Conservation (phyloP, 2,329 filamentous ascomycete species). For the Cladobotryum mycophilum region DNA sequence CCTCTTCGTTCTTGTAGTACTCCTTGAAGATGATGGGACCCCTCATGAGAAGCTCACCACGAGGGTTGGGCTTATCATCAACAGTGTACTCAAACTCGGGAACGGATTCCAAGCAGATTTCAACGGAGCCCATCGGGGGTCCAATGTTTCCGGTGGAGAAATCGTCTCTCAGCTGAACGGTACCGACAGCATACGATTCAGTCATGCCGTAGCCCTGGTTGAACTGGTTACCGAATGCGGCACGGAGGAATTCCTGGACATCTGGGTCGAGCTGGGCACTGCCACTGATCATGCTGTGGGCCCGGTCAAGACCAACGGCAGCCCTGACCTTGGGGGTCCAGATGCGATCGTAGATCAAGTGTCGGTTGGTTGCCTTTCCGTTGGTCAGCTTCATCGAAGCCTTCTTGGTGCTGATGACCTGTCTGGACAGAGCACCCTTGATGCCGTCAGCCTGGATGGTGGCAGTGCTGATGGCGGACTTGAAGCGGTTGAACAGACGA, state of each 20-base stretch:
- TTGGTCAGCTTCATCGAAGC: conserved; percentile 66
- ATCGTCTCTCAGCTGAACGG: conserved; percentile 65
- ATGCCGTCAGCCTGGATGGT: conserved; percentile 76
- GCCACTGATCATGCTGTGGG: conserved; percentile 72
- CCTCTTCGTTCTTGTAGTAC: conserved; percentile 85
- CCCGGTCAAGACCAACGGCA: conserved; percentile 74
- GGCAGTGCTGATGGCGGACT: conserved; percentile 69
- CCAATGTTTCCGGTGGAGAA: conserved; percentile 77
- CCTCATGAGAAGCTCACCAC: conserved; percentile 81
- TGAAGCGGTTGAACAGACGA: conserved; percentile 85
- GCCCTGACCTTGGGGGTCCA: conserved; percentile 83
- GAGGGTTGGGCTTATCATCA: conserved; percentile 80
- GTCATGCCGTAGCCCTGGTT: conserved; percentile 90
- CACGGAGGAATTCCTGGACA: conserved; percentile 81
- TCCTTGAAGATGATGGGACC: conserved; percentile 75
- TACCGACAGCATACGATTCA: conserved; percentile 77
- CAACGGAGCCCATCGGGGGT: conserved; percentile 57
- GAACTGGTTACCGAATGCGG: conserved; percentile 73
- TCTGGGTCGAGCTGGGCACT: conserved; percentile 85
- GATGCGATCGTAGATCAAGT: conserved; percentile 75
- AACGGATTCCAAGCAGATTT: conserved; percentile 77
- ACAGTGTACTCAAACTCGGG: conserved; percentile 91
- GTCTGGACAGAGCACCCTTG: conserved; percentile 72
- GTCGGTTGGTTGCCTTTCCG: conserved; percentile 70
- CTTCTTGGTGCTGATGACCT: conserved; percentile 73